Conservation (phyloP, 106 monocot species). For the Apostasia shenzhenica region DNA sequence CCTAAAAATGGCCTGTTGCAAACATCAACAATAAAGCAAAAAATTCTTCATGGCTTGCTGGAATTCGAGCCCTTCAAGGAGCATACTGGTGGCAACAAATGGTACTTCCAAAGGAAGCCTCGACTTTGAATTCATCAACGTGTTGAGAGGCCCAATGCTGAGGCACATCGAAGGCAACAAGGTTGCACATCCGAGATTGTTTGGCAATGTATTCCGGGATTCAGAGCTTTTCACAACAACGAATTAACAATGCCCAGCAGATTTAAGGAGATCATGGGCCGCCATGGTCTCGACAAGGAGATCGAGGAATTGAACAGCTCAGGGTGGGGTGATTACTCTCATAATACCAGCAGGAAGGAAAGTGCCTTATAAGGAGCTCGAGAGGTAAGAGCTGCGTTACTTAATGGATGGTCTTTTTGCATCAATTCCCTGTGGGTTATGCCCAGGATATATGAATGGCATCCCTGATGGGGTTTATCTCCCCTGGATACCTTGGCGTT, state of each 20-base stretch:
- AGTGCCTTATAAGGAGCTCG: constrained; percentile 39
- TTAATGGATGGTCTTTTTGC: constrained; percentile 23
- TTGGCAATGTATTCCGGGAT: constrained; percentile 15
- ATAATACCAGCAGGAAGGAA: constrained; percentile 29
- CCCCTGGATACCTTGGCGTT: constrained; percentile 59
- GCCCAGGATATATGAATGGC: constrained; percentile 60
- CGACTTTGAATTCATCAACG: constrained; percentile 34
- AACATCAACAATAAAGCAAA: constrained; percentile 31
- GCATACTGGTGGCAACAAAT: constrained; percentile 54
- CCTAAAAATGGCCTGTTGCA: constrained; percentile 49
- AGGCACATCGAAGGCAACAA: constrained; percentile 19
- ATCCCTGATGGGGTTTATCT: constrained; percentile 69
- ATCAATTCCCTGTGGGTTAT: constrained; percentile 66
- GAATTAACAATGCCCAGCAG: constrained; percentile 31
- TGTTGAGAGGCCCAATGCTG: constrained; percentile 19
- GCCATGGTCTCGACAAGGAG: constrained; percentile 53
- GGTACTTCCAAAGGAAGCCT: constrained; percentile 57
- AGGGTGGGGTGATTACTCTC: constrained; percentile 42
- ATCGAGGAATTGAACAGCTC: constrained; percentile 58
- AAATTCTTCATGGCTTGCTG: constrained; percentile 49
- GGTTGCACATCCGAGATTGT: constrained; percentile 30
- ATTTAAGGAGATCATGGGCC: constrained; percentile 35
- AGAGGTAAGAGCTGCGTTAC: constrained; percentile 5
- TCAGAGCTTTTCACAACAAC: constrained; percentile 17
- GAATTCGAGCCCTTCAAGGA: constrained; percentile 57